These are phyloP conservation scores for Ephemerocybe angulata DNA, from an alignment of 768 basidiomycete genomes.

Conservation along the genomic window DNA sequence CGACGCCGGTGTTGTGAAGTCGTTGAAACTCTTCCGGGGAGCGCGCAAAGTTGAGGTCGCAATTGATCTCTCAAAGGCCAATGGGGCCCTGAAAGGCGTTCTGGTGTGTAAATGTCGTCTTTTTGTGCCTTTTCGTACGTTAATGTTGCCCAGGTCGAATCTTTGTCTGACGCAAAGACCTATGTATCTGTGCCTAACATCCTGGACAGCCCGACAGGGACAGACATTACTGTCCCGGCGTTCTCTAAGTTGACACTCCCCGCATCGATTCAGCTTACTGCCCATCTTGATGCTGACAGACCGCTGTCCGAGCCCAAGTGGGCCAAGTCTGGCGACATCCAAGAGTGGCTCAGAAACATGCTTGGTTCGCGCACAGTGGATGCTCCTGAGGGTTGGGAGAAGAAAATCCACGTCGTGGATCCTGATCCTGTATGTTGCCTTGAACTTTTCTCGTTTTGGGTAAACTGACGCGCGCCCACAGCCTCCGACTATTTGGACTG, in stretches of 20 bases:
- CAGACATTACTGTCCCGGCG: constrained; percentile 69
- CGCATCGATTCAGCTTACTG: constrained; percentile 57
- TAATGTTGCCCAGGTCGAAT: constrained; percentile 60
- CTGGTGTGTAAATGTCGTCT: constrained; percentile 47
- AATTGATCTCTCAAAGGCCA: constrained; percentile 56
- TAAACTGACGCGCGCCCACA: constrained; percentile 26
- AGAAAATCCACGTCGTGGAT: constrained; percentile 87
- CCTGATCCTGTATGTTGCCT: constrained; percentile 62
- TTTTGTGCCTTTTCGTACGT: constrained; percentile 3
- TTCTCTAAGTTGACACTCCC: constrained; percentile 57
- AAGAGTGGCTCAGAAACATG: constrained; percentile 89
- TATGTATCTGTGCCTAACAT: constrained; percentile 58
- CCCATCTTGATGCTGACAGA: constrained; percentile 80
- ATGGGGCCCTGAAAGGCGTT: constrained; percentile 65
- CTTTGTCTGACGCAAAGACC: constrained; percentile 67
- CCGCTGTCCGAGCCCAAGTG: constrained; percentile 95
- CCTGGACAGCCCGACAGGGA: constrained; percentile 34
- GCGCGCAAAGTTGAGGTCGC: constrained; percentile 85
- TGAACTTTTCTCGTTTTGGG: background rate
- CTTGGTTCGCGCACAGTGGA: constrained; percentile 74
- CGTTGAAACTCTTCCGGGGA: constrained; percentile 72
- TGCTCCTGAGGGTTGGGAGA: constrained; percentile 89
- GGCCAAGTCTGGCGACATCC: constrained; percentile 92
- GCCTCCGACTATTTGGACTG: constrained; percentile 90
- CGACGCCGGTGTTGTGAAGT: constrained; percentile 83